phyloP scores from a whole-genome alignment of 2,329 filamentous ascomycete genomes.

The Ascochyta fabae region DNA sequence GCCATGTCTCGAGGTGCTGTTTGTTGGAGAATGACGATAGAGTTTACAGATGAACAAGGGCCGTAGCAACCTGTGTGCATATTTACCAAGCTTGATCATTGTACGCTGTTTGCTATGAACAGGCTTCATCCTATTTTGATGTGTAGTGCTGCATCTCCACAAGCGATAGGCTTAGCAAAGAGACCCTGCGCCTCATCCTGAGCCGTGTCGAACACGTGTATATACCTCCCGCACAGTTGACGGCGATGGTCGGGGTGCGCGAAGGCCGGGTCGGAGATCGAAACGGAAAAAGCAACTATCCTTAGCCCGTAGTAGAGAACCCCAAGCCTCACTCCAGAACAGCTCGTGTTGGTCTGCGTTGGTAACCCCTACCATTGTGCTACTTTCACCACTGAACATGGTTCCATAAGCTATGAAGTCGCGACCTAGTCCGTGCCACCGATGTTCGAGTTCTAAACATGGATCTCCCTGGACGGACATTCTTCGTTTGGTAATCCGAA shows the following conservation, averaged over 20 bases:
- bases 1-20: not conserved
- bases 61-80: conserved; percentile 6
- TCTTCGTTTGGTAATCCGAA: conserved; percentile 12
- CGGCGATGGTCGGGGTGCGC: not conserved
- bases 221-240: not conserved
- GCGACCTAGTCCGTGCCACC: conserved; percentile 15
- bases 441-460: conserved; percentile 7
- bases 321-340: conserved; percentile 6
- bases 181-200: conserved; percentile 2
- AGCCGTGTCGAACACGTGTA: not conserved
- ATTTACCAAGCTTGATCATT: not conserved
- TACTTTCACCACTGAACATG: conserved; percentile 15
- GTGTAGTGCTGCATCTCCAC: not conserved
- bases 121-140: conserved; percentile 11
- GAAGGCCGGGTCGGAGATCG: conserved; percentile 1
- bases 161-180: not conserved
- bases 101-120: not conserved
- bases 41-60: conserved; percentile 4
- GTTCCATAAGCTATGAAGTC: conserved; percentile 10
- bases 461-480: conserved; percentile 2
- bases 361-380: conserved; percentile 5
- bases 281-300: not conserved
- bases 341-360: not conserved
- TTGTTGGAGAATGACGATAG: not conserved
- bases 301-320: conserved; percentile 1